Evolutionary conservation across 192 early-diverging fungal species (phyloP).

Genomic region (Coemansia sp.): DNA sequence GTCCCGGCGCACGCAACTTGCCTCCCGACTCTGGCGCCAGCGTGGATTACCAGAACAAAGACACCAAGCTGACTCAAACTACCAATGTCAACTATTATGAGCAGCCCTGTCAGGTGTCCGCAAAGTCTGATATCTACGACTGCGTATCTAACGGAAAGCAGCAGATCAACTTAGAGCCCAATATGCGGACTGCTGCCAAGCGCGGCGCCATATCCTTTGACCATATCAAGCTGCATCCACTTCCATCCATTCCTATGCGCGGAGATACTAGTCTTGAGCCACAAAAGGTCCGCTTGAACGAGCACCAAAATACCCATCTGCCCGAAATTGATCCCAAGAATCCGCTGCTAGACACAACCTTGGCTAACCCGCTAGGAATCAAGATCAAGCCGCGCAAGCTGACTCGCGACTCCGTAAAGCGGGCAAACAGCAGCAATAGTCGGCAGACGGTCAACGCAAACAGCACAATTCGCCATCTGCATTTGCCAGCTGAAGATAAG

Average conservation of each 20-base stretch:
- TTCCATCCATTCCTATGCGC: not conserved
- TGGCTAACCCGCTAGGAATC: conserved; percentile 27
- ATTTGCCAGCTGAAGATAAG: not conserved
- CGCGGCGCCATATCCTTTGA: conserved; percentile 13
- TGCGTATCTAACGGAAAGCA: conserved; percentile 2
- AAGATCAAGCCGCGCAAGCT: conserved; percentile 46
- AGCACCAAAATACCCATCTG: too few relatives aligned
- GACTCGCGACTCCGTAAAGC: conserved; percentile 18
- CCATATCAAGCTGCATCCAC: conserved; percentile 2
- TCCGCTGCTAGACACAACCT: conserved; percentile 34
- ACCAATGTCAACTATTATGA: not conserved
- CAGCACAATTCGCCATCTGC: not conserved
- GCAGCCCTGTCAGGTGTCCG: not conserved
- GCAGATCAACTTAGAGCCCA: not conserved
- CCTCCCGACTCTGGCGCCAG: conserved; percentile 37
- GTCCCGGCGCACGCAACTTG: conserved; percentile 3
- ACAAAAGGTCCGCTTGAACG: not conserved
- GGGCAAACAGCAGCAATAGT: not conserved
- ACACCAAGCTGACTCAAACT: not conserved
- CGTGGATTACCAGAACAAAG: conserved; percentile 14
- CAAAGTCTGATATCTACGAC: conserved; percentile 12
- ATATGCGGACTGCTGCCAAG: conserved; percentile 1
- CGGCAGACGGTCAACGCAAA: not conserved
- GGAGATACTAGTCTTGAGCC: not conserved
- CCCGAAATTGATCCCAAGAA: not conserved